Percentiles rank a stretch among this genome's conserved stretches.
Conservation (phyloP, 805 yeast genomes). For the Lipomyces mesembrius region DNA sequence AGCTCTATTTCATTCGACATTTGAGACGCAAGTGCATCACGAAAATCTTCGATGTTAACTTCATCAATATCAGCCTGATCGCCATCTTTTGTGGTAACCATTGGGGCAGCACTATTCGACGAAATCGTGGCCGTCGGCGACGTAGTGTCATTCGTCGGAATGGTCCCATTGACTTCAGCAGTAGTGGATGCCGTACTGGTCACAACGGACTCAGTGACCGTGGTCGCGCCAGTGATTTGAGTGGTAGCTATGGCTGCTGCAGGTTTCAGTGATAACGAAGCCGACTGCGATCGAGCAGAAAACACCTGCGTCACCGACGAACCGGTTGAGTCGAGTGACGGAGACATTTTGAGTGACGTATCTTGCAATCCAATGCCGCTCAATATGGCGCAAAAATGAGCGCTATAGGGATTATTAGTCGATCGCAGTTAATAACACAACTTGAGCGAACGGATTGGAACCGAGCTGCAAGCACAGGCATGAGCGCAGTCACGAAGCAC, state of each 20-base stretch:
- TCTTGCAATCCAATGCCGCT: background rate
- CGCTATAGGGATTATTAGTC: background rate
- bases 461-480: background rate
- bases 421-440: background rate
- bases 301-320: constrained; percentile 1
- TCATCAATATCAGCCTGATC: background rate
- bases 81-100: background rate
- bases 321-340: constrained; percentile 4
- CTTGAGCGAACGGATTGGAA: background rate
- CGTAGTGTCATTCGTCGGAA: background rate
- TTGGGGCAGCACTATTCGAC: constrained; percentile 1
- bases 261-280: background rate
- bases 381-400: background rate
- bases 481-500: background rate
- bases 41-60: constrained; percentile 11
- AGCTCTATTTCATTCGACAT: background rate
- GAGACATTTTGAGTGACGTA: background rate
- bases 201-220: constrained; percentile 1
- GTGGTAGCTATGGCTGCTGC: constrained; percentile 7
- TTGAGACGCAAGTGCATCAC: constrained; percentile 9
- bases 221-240: background rate
- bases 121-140: background rate
- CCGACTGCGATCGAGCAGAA: background rate
- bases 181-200: background rate
- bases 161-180: background rate